These are phyloP conservation scores for Microascus cirrosus DNA, from an alignment of 2,329 filamentous ascomycete genomes.

Conservation along the genomic window DNA sequence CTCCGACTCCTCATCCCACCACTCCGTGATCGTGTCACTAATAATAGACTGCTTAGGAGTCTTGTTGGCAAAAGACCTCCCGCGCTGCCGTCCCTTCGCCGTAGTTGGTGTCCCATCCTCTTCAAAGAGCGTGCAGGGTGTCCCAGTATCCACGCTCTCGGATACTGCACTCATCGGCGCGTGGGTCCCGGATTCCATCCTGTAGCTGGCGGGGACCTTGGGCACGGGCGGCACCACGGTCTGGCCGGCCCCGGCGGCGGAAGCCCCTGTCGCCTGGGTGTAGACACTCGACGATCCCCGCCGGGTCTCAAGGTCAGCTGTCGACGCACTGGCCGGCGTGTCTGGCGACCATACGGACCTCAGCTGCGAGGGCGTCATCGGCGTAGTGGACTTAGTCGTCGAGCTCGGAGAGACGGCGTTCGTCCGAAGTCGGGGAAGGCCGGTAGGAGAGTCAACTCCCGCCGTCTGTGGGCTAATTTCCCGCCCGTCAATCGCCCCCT, in stretches of 20 bases:
- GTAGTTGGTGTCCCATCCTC: constrained; percentile 45
- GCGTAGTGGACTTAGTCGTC: constrained; percentile 8
- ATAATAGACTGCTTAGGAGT: not conserved
- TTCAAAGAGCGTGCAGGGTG: constrained; percentile 58
- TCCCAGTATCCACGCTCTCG: constrained; percentile 37
- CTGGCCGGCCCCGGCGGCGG: not conserved
- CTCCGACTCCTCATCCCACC: constrained; percentile 1
- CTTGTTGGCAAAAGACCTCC: not conserved
- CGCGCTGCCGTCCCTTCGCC: constrained; percentile 16
- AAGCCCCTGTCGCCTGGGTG: constrained; percentile 32
- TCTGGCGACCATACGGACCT: constrained; percentile 51
- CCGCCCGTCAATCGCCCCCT: constrained; percentile 21
- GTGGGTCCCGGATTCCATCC: constrained; percentile 15
- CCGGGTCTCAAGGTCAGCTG: constrained; percentile 16
- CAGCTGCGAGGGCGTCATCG: constrained; percentile 20
- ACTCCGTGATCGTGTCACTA: not conserved
- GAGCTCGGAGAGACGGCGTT: not conserved
- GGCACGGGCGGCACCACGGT: constrained; percentile 46
- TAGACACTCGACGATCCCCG: constrained; percentile 48
- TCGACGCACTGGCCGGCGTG: constrained; percentile 38
- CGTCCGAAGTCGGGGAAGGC: constrained; percentile 11
- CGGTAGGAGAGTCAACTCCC: constrained; percentile 25
- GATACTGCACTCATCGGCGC: constrained; percentile 23
- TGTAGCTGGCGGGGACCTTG: constrained; percentile 35
- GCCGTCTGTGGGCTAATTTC: constrained; percentile 39